phyloP scores from a whole-genome alignment of 306 rosid genomes.

The Sesbania bispinosa region DNA sequence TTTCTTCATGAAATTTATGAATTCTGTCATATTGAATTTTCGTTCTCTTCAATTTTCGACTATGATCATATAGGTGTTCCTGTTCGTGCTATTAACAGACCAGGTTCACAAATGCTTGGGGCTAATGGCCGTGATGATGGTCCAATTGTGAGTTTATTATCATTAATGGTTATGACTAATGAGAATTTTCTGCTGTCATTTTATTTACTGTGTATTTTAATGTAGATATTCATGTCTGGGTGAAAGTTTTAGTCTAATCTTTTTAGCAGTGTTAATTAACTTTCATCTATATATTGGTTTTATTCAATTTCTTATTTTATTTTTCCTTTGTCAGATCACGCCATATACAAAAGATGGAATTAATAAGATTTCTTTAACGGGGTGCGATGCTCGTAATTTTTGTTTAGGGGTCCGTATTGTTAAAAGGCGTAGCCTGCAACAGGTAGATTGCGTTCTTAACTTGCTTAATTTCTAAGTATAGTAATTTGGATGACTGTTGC shows the following conservation, averaged over 20 bases:
- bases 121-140: constrained; percentile 98
- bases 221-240: constrained; percentile 1
- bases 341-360: constrained; percentile 70
- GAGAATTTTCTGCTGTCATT: neutral
- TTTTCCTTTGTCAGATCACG: constrained; percentile 68
- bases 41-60: constrained; percentile 5
- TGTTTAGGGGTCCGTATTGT: constrained; percentile 96
- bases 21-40: constrained; percentile 1
- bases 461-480: neutral
- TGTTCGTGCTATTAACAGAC: constrained; percentile 92
- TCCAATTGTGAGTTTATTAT: constrained; percentile 67
- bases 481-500: neutral
- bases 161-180: neutral
- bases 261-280: neutral
- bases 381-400: constrained; percentile 81
- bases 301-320: constrained; percentile 14
- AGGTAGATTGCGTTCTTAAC: constrained; percentile 49
- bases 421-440: constrained; percentile 66
- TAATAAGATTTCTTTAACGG: constrained; percentile 81
- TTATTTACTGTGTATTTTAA: neutral
- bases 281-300: constrained; percentile 4
- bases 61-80: constrained; percentile 49
- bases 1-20: neutral
- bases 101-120: constrained; percentile 89
- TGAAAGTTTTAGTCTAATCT: neutral